Evolutionary conservation across 768 basidiomycete genomes (phyloP).

Genomic region (Auricularia cornea): DNA sequence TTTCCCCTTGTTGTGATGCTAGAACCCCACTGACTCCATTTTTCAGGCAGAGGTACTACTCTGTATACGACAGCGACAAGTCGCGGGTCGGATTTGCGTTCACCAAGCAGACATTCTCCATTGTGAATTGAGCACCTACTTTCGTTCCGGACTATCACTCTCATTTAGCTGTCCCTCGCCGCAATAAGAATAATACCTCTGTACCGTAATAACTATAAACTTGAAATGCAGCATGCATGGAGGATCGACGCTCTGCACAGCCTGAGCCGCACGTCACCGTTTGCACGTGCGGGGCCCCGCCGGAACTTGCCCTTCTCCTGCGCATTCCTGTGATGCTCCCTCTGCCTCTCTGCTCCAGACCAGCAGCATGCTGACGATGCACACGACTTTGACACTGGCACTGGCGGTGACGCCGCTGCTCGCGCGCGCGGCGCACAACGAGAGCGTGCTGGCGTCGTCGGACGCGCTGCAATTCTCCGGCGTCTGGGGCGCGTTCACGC

Average conservation of each 20-base stretch:
- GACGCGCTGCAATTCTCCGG: not conserved
- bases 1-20: not conserved
- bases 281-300: not conserved
- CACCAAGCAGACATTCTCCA: slow-evolving; percentile 21
- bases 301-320: not conserved
- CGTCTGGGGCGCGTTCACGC: not conserved
- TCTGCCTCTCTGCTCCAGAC: not conserved
- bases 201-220: too few relatives aligned
- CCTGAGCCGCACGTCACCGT: not conserved
- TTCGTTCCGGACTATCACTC: too few relatives aligned
- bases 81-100: slow-evolving; percentile 25
- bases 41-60: slow-evolving; percentile 52
- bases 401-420: not conserved
- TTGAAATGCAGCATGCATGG: too few relatives aligned
- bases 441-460: not conserved
- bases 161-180: too few relatives aligned
- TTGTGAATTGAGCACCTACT: too few relatives aligned
- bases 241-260: too few relatives aligned
- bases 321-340: not conserved
- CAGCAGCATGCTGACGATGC: not conserved
- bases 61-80: slow-evolving; percentile 18
- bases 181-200: too few relatives aligned
- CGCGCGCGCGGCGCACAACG: not conserved
- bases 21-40: slow-evolving; percentile 24
- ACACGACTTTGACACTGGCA: not conserved